phyloP scores from a whole-genome alignment of 1,284 basidiomycete genomes.

The Erythrobasidium hasegawianum region DNA sequence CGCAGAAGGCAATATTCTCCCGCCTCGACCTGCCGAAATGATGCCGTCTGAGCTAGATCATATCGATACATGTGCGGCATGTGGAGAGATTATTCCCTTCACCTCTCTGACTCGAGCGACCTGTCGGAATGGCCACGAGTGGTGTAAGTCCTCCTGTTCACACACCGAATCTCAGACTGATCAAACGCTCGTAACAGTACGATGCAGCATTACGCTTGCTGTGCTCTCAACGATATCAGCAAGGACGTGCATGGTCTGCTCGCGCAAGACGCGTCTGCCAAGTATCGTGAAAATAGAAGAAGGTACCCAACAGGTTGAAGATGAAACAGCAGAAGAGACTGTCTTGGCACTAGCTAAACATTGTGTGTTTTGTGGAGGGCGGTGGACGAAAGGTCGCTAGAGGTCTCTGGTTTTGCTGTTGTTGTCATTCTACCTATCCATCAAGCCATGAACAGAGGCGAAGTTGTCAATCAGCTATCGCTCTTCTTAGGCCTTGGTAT shows the following conservation, averaged over 20 bases:
- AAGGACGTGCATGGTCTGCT: slow-evolving; percentile 20
- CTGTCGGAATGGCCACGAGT: slow-evolving; percentile 29
- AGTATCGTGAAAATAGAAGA: not conserved
- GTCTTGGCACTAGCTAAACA: slow-evolving; percentile 7
- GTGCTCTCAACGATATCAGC: slow-evolving; percentile 15
- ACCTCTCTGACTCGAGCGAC: slow-evolving; percentile 3
- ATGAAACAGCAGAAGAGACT: slow-evolving; percentile 1
- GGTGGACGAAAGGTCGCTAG: slow-evolving; percentile 13
- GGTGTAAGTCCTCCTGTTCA: slow-evolving; percentile 10
- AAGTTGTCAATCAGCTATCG: slow-evolving; percentile 31
- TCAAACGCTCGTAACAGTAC: too few relatives aligned
- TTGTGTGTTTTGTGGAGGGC: slow-evolving; percentile 30
- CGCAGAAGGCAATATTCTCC: not conserved
- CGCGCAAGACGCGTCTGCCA: slow-evolving; percentile 17
- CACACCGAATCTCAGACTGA: too few relatives aligned
- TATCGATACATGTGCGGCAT: slow-evolving; percentile 23
- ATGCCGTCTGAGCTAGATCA: slow-evolving; percentile 9
- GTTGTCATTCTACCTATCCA: not conserved
- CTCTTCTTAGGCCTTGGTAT: slow-evolving; percentile 29
- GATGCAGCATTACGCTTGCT: slow-evolving; percentile 18
- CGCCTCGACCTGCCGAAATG: slow-evolving; percentile 7
- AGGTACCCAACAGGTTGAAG: not conserved
- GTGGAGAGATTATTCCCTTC: slow-evolving; percentile 15
- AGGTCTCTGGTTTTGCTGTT: not conserved
- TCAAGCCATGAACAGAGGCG: slow-evolving; percentile 8